A percentile compares a stretch with the other conserved stretches of the same genome.
These are phyloP conservation scores for Podospora conica DNA, from an alignment of 495 filamentous ascomycete genomes.

Conservation along the genomic window DNA sequence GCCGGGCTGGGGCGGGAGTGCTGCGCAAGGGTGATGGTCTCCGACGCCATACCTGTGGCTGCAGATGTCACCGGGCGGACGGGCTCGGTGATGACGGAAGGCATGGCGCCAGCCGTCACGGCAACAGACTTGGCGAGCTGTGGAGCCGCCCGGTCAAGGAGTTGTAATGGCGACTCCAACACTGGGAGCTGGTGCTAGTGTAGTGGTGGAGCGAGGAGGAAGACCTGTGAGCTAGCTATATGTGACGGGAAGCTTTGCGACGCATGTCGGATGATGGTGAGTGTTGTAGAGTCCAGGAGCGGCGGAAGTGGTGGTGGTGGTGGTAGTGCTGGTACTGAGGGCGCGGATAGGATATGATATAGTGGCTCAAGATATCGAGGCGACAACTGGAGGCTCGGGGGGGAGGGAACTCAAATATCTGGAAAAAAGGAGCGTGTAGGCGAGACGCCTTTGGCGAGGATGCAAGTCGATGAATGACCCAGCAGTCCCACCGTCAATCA, in stretches of 20 bases:
- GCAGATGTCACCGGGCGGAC: conserved; percentile 8
- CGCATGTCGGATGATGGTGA: conserved; percentile 22
- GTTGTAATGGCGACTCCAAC: background rate
- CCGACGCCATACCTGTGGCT: conserved; percentile 33
- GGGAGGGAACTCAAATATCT: conserved; percentile 14
- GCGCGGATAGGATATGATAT: conserved; percentile 24
- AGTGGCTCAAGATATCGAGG: conserved; percentile 6
- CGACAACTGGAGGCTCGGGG: conserved; percentile 11
- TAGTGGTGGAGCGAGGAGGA: conserved; percentile 6
- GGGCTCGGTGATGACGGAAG: conserved; percentile 12
- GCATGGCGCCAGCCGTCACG: conserved; percentile 15
- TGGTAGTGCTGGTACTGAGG: conserved; percentile 1
- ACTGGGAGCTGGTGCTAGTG: conserved; percentile 4
- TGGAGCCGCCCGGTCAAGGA: no score
- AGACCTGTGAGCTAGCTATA: conserved; percentile 20
- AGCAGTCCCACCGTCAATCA: conserved; percentile 27
- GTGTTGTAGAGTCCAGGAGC: background rate
- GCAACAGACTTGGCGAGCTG: background rate
- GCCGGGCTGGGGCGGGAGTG: conserved; percentile 37
- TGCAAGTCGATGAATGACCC: conserved; percentile 27
- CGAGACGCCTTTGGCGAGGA: conserved; percentile 13
- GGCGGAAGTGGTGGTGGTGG: background rate
- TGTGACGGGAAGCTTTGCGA: conserved; percentile 15
- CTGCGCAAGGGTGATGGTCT: conserved; percentile 25
- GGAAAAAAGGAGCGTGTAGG: conserved; percentile 15